These are phyloP conservation scores for Margaritispora aquatica DNA, from an alignment of 495 filamentous ascomycete species.

Conservation along the genomic window DNA sequence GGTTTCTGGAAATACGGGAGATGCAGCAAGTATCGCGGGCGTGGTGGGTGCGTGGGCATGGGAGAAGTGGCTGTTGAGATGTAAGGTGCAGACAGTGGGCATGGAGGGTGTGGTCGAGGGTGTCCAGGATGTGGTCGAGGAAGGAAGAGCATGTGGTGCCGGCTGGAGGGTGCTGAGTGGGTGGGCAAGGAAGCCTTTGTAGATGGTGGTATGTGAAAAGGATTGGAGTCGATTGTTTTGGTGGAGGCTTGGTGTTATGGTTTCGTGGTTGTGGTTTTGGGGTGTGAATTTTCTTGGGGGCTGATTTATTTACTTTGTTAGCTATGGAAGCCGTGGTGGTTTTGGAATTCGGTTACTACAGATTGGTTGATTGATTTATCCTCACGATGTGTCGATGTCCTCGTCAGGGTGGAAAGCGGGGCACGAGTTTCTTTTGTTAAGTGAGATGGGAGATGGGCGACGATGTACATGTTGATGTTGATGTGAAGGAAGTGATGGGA, in stretches of 20 bases:
- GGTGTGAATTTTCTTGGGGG: neutral
- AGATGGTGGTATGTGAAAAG: too few species aligned
- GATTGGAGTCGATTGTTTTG: neutral
- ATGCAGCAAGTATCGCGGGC: constrained; percentile 69
- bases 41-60: constrained; percentile 85
- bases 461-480: neutral
- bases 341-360: neutral
- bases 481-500: neutral
- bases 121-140: constrained; percentile 74
- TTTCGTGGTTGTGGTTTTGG: neutral
- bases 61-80: constrained; percentile 84
- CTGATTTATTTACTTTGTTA: neutral
- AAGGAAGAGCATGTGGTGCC: constrained; percentile 69
- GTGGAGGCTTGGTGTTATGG: neutral
- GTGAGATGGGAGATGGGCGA: too few species aligned
- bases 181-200: constrained; percentile 77
- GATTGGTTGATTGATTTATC: neutral
- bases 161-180: constrained; percentile 85
- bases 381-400: neutral
- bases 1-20: constrained; percentile 62
- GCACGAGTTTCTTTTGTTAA: neutral
- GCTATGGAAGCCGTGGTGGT: neutral
- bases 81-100: constrained; percentile 75
- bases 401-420: neutral
- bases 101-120: constrained; percentile 64